Base-by-base conservation (phyloP, 2,329 filamentous ascomycete genomes). In the Curvularia lunata region DNA sequence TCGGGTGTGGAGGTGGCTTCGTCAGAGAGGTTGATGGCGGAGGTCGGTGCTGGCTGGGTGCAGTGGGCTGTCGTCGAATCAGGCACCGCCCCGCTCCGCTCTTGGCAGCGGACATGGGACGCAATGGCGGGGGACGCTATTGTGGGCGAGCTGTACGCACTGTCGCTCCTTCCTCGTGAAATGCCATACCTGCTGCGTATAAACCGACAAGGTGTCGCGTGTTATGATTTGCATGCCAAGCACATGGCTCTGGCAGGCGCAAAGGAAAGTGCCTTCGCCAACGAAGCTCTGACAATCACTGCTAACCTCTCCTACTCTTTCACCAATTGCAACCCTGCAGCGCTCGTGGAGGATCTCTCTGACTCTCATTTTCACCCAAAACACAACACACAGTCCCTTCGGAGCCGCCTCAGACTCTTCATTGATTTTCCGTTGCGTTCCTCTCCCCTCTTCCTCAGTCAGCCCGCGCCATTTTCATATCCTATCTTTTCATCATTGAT, bases 11-110 rank as follows among this genome's bases (percentile, higher is more conserved):
- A 50, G 56, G 64, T 62, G 69, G 57, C 62, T 65, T 69, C 61
- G 73, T 68, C 67, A 72, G 64, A 64, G 69, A 64, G 64, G 70
- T 71, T 71, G 70, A 71, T 54, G 55, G 40, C 55, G 69, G 70
- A 68, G 63, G 62, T 62, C 65, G 67, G 66, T 64, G 61, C 60
- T 64, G 67, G 61, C 60, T 64, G 67, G 41, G 66, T 65, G 53
- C 63, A 63, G 63, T 69, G 62, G 61, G 65, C 56, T 65, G 66
- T 62, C 58, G 55, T 66, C 62, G 65, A 66, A 70, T 63, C 65
- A 64, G 53, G 59, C 62, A 58, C 60, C 58, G 58, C 65, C 66
- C 70, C 71, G 69, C 70, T 63, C 71, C 69, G 62, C 64, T 59
- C 63, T 63, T 62, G 62, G 58, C 62, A 49, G 68, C 69, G 67